Conservation (phyloP, 2,329 filamentous ascomycete species). For the Diaporthe helianthi region DNA sequence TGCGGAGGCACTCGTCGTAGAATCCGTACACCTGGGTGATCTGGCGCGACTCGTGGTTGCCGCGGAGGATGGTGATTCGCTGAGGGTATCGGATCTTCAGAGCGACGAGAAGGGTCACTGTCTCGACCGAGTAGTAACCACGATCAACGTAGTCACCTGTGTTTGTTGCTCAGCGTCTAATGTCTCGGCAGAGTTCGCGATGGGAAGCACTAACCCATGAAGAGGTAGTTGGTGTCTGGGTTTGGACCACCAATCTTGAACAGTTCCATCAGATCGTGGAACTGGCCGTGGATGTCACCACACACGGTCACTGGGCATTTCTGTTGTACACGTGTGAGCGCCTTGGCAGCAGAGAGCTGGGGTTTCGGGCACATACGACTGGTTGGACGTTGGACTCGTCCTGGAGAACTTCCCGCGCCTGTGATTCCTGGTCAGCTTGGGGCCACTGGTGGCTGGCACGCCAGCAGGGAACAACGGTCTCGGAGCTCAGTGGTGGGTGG, state of each 20-base stretch:
- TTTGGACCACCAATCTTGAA: conserved; percentile 99
- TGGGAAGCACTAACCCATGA: conserved; percentile 78
- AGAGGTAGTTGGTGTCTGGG: conserved; percentile 98
- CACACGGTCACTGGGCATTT: conserved; percentile 99
- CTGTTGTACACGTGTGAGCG: conserved; percentile 53
- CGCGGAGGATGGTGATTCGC: conserved; percentile 97
- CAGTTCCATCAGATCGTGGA: conserved; percentile 98
- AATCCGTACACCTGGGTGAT: conserved; percentile 99
- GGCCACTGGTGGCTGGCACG: conserved; percentile 30
- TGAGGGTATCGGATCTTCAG: conserved; percentile 98
- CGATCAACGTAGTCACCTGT: conserved; percentile 96
- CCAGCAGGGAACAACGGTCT: conserved; percentile 2
- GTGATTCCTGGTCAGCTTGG: conserved; percentile 44
- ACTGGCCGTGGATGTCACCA: conserved; percentile 98
- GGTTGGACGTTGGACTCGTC: conserved; percentile 99
- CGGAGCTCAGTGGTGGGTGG: conserved; percentile 1
- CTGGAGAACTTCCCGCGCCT: conserved; percentile 96
- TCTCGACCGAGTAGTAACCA: conserved; percentile 99
- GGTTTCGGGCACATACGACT: conserved; percentile 71
- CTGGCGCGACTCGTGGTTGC: conserved; percentile 98
- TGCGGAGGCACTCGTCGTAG: conserved; percentile 98
- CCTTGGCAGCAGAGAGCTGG: background rate
- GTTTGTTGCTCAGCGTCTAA: conserved; percentile 22
- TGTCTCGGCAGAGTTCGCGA: background rate
- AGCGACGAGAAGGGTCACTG: conserved; percentile 92